Evolutionary conservation across 106 monocot genomes (phyloP), one percentile per base, ranked within the genome.

Genomic region (Dendrobium officinale): DNA sequence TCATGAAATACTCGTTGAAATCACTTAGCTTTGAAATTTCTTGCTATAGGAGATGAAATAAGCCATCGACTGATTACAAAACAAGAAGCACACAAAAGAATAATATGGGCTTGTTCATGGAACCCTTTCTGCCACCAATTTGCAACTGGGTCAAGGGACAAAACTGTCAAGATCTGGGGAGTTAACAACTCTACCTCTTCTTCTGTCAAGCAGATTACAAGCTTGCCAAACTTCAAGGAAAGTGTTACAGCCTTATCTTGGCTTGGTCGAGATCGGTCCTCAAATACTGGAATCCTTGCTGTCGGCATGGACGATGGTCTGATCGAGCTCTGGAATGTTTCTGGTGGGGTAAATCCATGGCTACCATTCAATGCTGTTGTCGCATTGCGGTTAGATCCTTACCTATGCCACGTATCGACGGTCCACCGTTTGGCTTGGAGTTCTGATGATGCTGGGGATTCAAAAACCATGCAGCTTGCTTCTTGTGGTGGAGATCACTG

Each of bases 61-160:
- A 85, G 70, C 49, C 79, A 80, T 86, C 80, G 83, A 31, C 72
- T 92, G 47, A 77, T 94, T 33, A 87, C 83, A 0, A 86, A 90
- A 81, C 88, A 84, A 6, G 94, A 94, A 80, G 92, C 90, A 0
- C 96, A 99, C 83, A 99, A 95, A 82, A 93, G 99, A 90, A 99
- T 99, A 82, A 99, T 95, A 84, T 99, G 99, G 99, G 85, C 95
- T 58, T 95, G 99, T 29, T 86, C 95, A 47, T 99, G 99, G 99
- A 99, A 93, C 72, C 95, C 95, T 47, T 87, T 88, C 27, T 55
- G 80, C 24, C 85, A 94, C 81, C 86, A 98, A 82, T 98, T 98
- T 81, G 95, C 98, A 9, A 98, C 92, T 29, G 95, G 99, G 44
- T 95, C 99, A 19, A 89, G 99, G 84, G 98, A 95, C 86, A 99